Evolutionary conservation across 2,329 filamentous ascomycete genomes (phyloP), one percentile per base, ranked within the genome.

Genomic region (Massarina eburnea): DNA sequence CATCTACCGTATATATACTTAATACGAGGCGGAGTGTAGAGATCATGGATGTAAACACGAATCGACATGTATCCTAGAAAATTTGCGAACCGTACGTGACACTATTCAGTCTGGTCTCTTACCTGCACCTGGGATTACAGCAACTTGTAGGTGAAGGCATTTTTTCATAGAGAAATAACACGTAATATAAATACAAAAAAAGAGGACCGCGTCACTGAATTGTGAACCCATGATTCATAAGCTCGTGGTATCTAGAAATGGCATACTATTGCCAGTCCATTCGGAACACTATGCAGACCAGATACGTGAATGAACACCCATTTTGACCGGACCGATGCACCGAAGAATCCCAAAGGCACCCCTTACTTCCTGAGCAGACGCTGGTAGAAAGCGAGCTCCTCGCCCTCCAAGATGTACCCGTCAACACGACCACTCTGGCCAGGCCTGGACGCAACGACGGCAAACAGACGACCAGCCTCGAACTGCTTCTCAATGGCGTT

Each of bases 381-480:
- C 87, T 96, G 91, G 90, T 99, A 99, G 89, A 99, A 99, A 77
- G 91, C 91, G 72, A 99, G 84, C 86, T 99, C 94, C 78, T 99
- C 94, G 71, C 94, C 94, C 86, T 99, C 94, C 62, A 99, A 83
- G 76, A 99, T 86, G 83, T 99, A 99, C 62, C 94, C 94, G 76
- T 99, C 94, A 70, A 83, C 85, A 79, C 94, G 91, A 71, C 94
- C 94, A 75, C 89, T 94, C 88, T 99, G 94, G 69, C 94, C 94
- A 62, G 94, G 94, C 71, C 94, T 85, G 76, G 88, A 94, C 67
- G 92, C 83, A 70, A 99, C 80, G 66, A 96, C 88, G 69, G 94
- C 94, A 79, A 86, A 96, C 67, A 99, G 80, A 79, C 95, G 92
- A 84, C 92, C 91, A 66, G 94, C 92, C 87, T 97, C 94, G 80